Percentiles rank a stretch among this genome's conserved stretches.
These are phyloP conservation scores for Prunus yedoensis DNA, from an alignment of 331 rosid species.

Conservation along the genomic window DNA sequence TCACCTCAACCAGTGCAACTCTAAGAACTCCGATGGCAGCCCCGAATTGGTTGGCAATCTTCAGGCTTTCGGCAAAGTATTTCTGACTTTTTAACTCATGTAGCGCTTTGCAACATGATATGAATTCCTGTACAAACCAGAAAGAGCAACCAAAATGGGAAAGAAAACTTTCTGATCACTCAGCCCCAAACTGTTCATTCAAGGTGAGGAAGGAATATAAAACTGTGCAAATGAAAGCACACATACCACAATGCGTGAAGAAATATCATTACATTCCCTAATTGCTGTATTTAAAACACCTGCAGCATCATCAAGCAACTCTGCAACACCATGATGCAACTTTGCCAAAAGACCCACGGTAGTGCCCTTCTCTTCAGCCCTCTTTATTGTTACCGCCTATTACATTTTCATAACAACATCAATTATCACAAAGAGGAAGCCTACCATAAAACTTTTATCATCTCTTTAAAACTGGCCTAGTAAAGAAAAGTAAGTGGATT, in stretches of 20 bases:
- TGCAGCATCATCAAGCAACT: conserved; percentile 63
- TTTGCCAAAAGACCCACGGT: conserved; percentile 69
- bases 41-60: conserved; percentile 50
- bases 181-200: not conserved
- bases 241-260: conserved; percentile 52
- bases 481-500: not conserved
- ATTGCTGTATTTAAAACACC: conserved; percentile 22
- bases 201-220: not conserved
- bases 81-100: conserved; percentile 60
- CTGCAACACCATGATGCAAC: conserved; percentile 64
- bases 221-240: not conserved
- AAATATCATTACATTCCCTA: conserved; percentile 45
- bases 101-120: conserved; percentile 46
- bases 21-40: conserved; percentile 63
- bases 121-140: conserved; percentile 54
- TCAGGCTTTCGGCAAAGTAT: conserved; percentile 51
- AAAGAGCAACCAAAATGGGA: conserved; percentile 1
- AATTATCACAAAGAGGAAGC: conserved; percentile 1
- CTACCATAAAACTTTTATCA: not conserved
- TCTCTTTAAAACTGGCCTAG: not conserved
- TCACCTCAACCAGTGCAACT: conserved; percentile 35
- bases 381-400: conserved; percentile 69
- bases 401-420: conserved; percentile 21
- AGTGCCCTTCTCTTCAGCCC: conserved; percentile 72
- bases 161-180: not conserved